Base-by-base conservation (phyloP, 495 filamentous ascomycete species). In the Talaromyces stipitatus region DNA sequence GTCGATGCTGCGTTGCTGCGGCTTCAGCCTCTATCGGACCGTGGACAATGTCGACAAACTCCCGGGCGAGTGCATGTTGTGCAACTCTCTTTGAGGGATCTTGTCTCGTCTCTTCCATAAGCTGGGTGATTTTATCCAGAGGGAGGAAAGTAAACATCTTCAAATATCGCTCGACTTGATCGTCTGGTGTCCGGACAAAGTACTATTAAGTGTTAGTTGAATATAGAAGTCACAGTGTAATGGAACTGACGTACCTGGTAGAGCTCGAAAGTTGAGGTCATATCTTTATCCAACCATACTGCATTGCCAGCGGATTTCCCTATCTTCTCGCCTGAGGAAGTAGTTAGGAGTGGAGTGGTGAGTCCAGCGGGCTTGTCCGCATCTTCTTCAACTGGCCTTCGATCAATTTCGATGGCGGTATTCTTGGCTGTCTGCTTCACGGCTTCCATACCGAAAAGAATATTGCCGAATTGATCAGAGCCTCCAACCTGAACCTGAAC, bases 251-350 rank as follows among this genome's bases (percentile, higher is more conserved):
- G 26, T 68, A 85, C 84, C 65, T 84, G 83, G 68, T 97, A 97
- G 2, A 97, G 77, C 57, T 97, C 89, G 61, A 92, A 97, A 0
- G 82, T 70, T 22, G 80, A 83, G 0, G 92, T 96, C 79, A 88
- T 80, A 60, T 83, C 84, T 53, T 72, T 78, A 68, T 96, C 90
- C 2, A 99, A 82, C 94, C 94, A 97, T 20, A 99, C 72, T 2
- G 95, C 92, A 67, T 97, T 97, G 12, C 91, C 92, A 16, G 91
- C 87, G 54, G 87, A 95, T 70, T 99, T 99, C 16, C 94, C 94
- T 65, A 97, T 91, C 70, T 99, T 99, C 64, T 81, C 82, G 3
- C 95, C 95, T 2, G 85, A 82, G 2, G 90, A 74, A 8, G 90
- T 90, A 1, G 91, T 96, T 41, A 99, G 75, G 1, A 99, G 78